Evolutionary conservation across 2,329 filamentous ascomycete species (phyloP), one percentile per base, ranked within the genome.

Genomic region (Aspergillus ochraceoroseus): DNA sequence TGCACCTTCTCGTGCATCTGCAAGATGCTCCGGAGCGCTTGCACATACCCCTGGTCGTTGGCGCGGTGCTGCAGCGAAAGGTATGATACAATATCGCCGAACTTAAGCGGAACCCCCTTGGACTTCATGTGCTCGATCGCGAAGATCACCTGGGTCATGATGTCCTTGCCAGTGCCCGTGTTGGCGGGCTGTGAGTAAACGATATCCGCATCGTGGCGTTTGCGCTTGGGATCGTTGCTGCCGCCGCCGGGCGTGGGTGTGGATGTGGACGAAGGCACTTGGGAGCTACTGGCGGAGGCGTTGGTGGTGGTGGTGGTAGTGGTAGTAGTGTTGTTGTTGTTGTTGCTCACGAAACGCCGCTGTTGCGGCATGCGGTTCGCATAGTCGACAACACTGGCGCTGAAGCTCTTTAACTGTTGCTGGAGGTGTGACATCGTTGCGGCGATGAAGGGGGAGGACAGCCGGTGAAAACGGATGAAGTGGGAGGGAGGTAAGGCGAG

Each of bases 101-200:
- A 84, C 23, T 75, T 77, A 61, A 88, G 78, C 40, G 83, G 70
- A 46, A 80, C 70, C 43, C 78, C 77, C 59, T 83, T 81, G 60
- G 82, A 82, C 49, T 79, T 79, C 67, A 95, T 79, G 61, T 87
- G 86, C 48, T 89, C 80, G 61, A 94, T 82, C 13, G 87, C 87
- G 67, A 88, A 95, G 43, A 84, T 79, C 61, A 95, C 82, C 63
- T 94, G 86, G 8, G 88, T 94, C 71, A 87, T 82, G 62, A 92
- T 80, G 64, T 90, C 83, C 45, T 75, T 75, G 52, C 88, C 87
- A 37, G 82, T 85, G 58, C 82, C 83, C 11, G 80, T 86, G 57
- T 83, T 80, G 49, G 77, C 76, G 13, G 85, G 85, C 67, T 89
- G 86, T 41, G 85, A 89, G 67, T 82, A 90, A 38, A 85, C 63